These are phyloP conservation scores for Fusarium continuum DNA, from an alignment of 2,329 filamentous ascomycete species.

Conservation along the genomic window DNA sequence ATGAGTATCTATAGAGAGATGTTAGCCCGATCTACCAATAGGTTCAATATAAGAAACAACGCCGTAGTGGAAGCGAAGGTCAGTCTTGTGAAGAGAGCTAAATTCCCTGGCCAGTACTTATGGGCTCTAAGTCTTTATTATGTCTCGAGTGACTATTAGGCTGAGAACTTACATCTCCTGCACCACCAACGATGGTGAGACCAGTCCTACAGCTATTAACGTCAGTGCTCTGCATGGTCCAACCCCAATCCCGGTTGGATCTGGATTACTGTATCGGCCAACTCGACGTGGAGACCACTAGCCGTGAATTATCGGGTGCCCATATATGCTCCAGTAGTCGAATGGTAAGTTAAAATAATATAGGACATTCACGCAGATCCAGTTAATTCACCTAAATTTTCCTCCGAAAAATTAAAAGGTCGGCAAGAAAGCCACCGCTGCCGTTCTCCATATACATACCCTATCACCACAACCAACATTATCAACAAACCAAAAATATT, in stretches of 20 bases:
- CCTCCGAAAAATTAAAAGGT: conserved; percentile 71
- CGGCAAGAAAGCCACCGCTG: conserved; percentile 57
- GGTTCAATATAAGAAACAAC: neutral
- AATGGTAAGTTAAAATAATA: neutral
- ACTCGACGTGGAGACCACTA: conserved; percentile 71
- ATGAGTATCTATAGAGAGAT: conserved; percentile 52
- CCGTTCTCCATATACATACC: conserved; percentile 47
- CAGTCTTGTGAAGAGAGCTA: conserved; percentile 24
- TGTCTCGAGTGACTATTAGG: neutral
- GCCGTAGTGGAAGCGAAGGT: conserved; percentile 7
- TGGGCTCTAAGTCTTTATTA: neutral
- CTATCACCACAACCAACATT: neutral
- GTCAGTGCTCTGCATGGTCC: conserved; percentile 73
- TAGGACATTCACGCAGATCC: neutral
- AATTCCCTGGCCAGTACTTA: conserved; percentile 26
- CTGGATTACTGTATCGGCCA: conserved; percentile 70
- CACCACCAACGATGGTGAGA: conserved; percentile 54
- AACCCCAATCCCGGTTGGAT: conserved; percentile 81
- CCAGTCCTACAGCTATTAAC: conserved; percentile 70
- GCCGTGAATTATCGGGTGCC: conserved; percentile 76
- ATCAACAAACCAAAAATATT: neutral
- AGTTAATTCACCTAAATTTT: conserved; percentile 54
- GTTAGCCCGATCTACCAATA: neutral
- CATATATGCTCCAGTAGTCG: conserved; percentile 45
- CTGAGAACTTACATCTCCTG: conserved; percentile 9